Evolutionary conservation across 2,329 filamentous ascomycete species (phyloP), one percentile per base, ranked within the genome.

Genomic region (Fusarium kyushuense): DNA sequence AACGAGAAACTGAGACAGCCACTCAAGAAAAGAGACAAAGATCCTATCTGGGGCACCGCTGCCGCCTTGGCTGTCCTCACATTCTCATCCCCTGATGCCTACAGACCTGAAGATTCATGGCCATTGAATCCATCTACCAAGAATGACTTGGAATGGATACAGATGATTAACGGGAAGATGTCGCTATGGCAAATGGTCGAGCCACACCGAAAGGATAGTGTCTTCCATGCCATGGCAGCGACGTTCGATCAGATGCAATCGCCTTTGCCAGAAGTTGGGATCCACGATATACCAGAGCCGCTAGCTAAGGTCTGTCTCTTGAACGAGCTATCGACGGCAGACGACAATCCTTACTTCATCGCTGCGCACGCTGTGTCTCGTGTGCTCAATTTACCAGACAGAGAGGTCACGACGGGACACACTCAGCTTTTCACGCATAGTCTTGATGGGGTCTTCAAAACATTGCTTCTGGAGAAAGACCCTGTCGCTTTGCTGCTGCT

Each of bases 21-120:
- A 0, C 77, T 83, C 43, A 42, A 70, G 21, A 41, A 70, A 1
- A 58, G 72, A 51, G 80, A 81, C 19, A 82, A 76, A 41, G 83
- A 85, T 62, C 70, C 82, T 14, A 78, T 84, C 5, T 85, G 83
- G 83, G 80, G 76, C 4, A 82, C 81, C 8, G 82, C 82, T 0
- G 80, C 82, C 23, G 78, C 79, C 10, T 65, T 84, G 1, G 78
- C 76, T 2, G 70, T 84, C 3, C 45, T 83, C 2, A 66, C 77
- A 1, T 83, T 84, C 60, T 76, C 80, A 0, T 79, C 77, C 3
- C 75, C 80, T 0, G 80, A 84, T 43, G 77, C 78, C 3, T 52
- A 49, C 46, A 63, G 53, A 0, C 67, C 76, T 0, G 73, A 77
- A 43, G 62, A 77, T 14, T 72, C 78, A 1, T 81, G 79, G 79